These are phyloP conservation scores for Stereocaulon alpinum DNA, from an alignment of 495 filamentous ascomycete species.

Conservation along the genomic window DNA sequence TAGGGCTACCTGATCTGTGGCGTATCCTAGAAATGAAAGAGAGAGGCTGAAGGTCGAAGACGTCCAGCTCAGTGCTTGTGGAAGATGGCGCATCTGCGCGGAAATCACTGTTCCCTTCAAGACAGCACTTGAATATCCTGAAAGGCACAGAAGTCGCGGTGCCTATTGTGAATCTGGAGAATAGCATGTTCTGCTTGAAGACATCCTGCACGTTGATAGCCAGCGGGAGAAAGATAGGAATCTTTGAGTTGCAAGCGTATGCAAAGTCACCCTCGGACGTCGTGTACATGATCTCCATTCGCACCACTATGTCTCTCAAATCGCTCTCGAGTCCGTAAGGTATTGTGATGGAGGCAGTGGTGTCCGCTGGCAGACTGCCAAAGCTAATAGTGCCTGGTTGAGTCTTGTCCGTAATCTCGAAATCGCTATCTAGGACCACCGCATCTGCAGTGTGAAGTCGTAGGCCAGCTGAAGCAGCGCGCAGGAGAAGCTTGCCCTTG, in stretches of 20 bases:
- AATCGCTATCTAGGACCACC: slow-evolving; percentile 43
- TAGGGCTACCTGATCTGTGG: slow-evolving; percentile 14
- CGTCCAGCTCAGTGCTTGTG: slow-evolving; percentile 43
- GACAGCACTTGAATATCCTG: slow-evolving; percentile 56
- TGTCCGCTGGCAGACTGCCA: slow-evolving; percentile 38
- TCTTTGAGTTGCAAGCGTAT: slow-evolving; percentile 51
- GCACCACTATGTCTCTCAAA: slow-evolving; percentile 58
- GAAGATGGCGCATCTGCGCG: slow-evolving; percentile 50
- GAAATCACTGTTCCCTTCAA: slow-evolving; percentile 60
- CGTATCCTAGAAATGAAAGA: slow-evolving; percentile 73
- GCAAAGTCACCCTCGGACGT: slow-evolving; percentile 63
- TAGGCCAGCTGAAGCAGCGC: slow-evolving; percentile 77
- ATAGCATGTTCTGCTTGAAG: slow-evolving; percentile 74
- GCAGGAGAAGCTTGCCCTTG: slow-evolving; percentile 58
- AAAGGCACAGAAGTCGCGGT: slow-evolving; percentile 66
- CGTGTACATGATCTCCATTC: slow-evolving; percentile 66
- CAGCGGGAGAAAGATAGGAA: slow-evolving; percentile 64
- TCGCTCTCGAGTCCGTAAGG: slow-evolving; percentile 83
- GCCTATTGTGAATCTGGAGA: slow-evolving; percentile 81
- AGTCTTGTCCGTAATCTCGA: slow-evolving; percentile 44
- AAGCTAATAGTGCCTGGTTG: slow-evolving; percentile 63
- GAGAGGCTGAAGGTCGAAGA: slow-evolving; percentile 74
- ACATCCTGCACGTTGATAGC: slow-evolving; percentile 95
- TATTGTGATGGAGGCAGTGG: slow-evolving; percentile 49
- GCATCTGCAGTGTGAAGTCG: slow-evolving; percentile 68